These are phyloP conservation scores for Lasiosphaeris hirsuta DNA, from an alignment of 495 filamentous ascomycete genomes.

Conservation along the genomic window DNA sequence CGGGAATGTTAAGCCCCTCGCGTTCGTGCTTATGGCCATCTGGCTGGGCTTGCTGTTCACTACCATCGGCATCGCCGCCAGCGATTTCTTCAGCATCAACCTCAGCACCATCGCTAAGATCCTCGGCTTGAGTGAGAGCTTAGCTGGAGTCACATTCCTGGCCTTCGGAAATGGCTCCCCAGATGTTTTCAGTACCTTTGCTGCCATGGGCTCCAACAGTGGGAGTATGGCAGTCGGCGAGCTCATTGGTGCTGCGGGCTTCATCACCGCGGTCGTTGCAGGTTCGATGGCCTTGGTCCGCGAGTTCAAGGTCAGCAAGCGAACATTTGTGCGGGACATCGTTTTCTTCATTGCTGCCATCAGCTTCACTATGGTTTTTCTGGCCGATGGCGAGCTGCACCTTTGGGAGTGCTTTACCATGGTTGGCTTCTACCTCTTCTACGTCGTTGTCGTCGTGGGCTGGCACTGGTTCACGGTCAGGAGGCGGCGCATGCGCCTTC, in stretches of 20 bases:
- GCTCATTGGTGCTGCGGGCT: conserved; percentile 89
- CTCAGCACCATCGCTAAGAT: conserved; percentile 85
- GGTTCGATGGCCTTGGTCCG: conserved; percentile 97
- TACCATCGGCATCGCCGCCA: conserved; percentile 97
- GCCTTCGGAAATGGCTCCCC: conserved; percentile 99
- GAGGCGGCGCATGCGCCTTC: conserved; percentile 54
- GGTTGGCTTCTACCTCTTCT: conserved; percentile 90
- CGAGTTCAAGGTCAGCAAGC: conserved; percentile 84
- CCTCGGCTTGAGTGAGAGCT: conserved; percentile 89
- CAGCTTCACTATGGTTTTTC: conserved; percentile 79
- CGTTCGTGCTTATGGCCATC: conserved; percentile 68
- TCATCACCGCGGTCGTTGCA: conserved; percentile 95
- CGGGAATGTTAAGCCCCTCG: conserved; percentile 64
- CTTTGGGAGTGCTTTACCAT: conserved; percentile 87
- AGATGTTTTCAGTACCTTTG: conserved; percentile 97
- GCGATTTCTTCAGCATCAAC: conserved; percentile 97
- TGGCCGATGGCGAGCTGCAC: conserved; percentile 79
- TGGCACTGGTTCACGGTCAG: conserved; percentile 86
- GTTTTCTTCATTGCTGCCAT: conserved; percentile 89
- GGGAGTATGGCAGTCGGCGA: conserved; percentile 95
- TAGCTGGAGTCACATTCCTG: conserved; percentile 94
- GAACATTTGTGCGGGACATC: conserved; percentile 89
- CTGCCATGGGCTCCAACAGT: conserved; percentile 94
- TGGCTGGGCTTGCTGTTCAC: conserved; percentile 94
- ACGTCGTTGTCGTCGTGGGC: conserved; percentile 80